These are phyloP conservation scores for Trametes coccinea DNA, from an alignment of 768 basidiomycete species.

Conservation along the genomic window DNA sequence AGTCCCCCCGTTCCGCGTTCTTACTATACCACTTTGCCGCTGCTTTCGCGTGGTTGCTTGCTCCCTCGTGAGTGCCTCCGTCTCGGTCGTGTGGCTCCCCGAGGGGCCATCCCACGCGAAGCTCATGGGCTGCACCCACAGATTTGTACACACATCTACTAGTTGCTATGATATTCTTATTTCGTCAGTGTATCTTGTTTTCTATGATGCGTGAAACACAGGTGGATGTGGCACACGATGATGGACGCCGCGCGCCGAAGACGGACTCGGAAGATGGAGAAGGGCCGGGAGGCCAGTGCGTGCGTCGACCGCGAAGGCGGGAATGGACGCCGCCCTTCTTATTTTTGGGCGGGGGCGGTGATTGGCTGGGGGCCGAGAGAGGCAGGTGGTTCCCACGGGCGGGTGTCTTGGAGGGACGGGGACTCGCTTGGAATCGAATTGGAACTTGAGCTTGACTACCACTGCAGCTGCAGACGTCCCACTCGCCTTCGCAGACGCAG, in stretches of 20 bases:
- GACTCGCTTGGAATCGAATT: background rate
- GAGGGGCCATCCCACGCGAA: background rate
- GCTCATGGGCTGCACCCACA: constrained; percentile 1
- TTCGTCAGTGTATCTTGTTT: background rate
- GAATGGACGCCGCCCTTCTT: background rate
- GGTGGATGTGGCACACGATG: background rate
- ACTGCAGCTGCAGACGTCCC: no score
- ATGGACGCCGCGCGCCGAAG: background rate
- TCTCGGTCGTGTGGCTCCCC: background rate
- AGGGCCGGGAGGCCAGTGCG: background rate
- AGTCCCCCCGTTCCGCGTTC: background rate
- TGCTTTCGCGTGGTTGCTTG: background rate
- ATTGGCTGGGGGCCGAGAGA: background rate
- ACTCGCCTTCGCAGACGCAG: constrained; percentile 2
- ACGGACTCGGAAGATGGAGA: background rate
- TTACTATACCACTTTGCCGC: background rate
- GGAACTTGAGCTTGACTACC: background rate
- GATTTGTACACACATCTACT: background rate
- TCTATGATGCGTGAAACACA: background rate
- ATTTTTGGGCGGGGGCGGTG: background rate
- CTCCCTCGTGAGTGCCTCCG: constrained; percentile 4
- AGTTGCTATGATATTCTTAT: constrained; percentile 3
- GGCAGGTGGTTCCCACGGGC: constrained; percentile 6
- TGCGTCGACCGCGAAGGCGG: no score
- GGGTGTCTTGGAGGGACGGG: background rate